Evolutionary conservation across 139 green algal genomes (phyloP), one percentile per base, ranked within the genome.

Genomic region (Volvox reticuliferus): DNA sequence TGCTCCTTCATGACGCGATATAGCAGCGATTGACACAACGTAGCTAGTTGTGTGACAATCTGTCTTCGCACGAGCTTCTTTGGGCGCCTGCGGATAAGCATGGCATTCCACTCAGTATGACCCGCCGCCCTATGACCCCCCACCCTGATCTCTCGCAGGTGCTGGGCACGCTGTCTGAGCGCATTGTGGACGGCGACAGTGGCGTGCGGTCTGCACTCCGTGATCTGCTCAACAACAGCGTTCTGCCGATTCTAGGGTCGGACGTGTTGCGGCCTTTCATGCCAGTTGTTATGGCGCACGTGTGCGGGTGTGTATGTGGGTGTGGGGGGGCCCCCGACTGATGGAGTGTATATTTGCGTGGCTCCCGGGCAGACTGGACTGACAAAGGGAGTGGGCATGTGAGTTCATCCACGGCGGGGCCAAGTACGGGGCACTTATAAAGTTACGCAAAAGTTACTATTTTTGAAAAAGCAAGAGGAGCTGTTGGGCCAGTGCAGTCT

Each of bases 201-300:
- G 28, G 19, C 12, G 69, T 95, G 44, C 90, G 93, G 75, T 67
- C 82, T 0, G 90, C 89, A 18, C 84, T 95, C 44, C 83, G 91
- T 24, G 37, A 36, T 14, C 91, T 96, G n/a, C 73, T 96, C 26
- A 67, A 85, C 12, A 82, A 89, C 5, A 20, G 30, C 14, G 91
- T 97, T 55, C 91, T 98, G 61, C 95, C 96, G 21, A 28, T 76
- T 24, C 83, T 98, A 26, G 92, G 87, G 0, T 76, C 82, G 0
- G 75, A 63, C n/a, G 93, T 73, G 13, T 88, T 98, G n/a, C 76
- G 81, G 3, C 96, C 97, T 1, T 98, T 98, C 91, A 87, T 98
- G 88, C 96, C 96, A 3, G 71, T 98, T 28, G 67, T 98, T 12
- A 97, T 98, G 95, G 96, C 95, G 28, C 97, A 98, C 77, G 85